Percentiles rank a stretch among this genome's conserved stretches.
Evolutionary conservation across 345 rosid genomes (phyloP).

Genomic region (Viola odorata): DNA sequence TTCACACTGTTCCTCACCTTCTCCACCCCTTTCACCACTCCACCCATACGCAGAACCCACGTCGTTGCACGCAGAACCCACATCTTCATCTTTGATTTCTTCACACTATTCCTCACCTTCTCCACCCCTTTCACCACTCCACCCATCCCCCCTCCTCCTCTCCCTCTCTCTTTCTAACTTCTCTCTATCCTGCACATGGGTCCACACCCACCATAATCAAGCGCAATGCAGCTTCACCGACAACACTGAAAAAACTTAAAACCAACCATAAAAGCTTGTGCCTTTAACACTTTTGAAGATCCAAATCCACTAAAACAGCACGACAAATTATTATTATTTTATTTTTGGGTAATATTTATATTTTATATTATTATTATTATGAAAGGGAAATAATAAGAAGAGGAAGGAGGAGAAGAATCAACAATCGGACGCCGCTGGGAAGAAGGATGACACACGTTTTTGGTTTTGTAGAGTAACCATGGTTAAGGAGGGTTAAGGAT

Average conservation of each 20-base stretch:
- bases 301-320: not conserved
- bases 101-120: constrained; percentile 32
- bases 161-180: constrained; percentile 30
- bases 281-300: not conserved
- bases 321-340: not conserved
- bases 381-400: not conserved
- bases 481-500: constrained; percentile 6
- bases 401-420: not conserved
- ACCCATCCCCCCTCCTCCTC: constrained; percentile 27
- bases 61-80: constrained; percentile 94
- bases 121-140: constrained; percentile 28
- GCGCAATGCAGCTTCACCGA: constrained; percentile 28
- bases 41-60: constrained; percentile 38
- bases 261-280: not conserved
- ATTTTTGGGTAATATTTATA: not conserved
- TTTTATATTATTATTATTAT: too few species aligned
- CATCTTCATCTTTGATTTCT: constrained; percentile 55
- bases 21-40: constrained; percentile 30
- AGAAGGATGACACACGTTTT: constrained; percentile 5
- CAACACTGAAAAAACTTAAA: not conserved
- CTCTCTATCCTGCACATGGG: constrained; percentile 46
- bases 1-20: constrained; percentile 30
- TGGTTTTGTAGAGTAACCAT: constrained; percentile 11
- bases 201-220: constrained; percentile 1
- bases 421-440: constrained; percentile 13